These are phyloP conservation scores for Prototheca wickerhamii DNA, from an alignment of 163 green algal genomes.

Conservation along the genomic window DNA sequence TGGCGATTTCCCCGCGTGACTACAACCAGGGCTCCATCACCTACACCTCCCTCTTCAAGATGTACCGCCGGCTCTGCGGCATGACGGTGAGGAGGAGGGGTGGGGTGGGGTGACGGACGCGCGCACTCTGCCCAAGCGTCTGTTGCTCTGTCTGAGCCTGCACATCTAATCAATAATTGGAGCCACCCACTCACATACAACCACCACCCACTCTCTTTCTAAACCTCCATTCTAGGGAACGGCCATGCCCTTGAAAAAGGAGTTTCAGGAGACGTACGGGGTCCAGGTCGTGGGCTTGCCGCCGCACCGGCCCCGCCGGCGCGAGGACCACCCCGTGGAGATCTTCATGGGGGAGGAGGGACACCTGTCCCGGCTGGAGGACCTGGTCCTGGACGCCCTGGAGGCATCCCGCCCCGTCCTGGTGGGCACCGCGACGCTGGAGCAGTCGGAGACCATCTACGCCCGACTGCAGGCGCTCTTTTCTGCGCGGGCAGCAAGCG, in stretches of 20 bases:
- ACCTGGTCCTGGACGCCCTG: conserved; percentile 78
- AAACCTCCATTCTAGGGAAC: conserved; percentile 51
- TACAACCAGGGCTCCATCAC: conserved; percentile 93
- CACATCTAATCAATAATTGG: no score
- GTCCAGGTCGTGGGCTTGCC: conserved; percentile 83
- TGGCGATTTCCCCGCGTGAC: conserved; percentile 88
- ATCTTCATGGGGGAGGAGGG: conserved; percentile 68
- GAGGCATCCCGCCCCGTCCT: conserved; percentile 68
- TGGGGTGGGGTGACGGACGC: background rate
- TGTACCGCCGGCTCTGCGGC: conserved; percentile 77
- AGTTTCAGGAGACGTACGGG: conserved; percentile 94
- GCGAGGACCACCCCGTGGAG: conserved; percentile 85
- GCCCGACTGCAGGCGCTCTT: background rate
- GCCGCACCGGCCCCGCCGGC: conserved; percentile 62
- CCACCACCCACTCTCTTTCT: no score
- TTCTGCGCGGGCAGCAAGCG: conserved; percentile 9
- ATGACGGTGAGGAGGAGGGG: conserved; percentile 58
- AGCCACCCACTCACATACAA: no score
- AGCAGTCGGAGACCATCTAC: conserved; percentile 77
- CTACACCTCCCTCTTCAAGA: conserved; percentile 73
- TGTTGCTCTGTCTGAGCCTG: no score
- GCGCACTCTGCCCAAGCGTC: background rate
- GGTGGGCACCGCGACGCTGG: conserved; percentile 91
- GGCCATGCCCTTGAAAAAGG: conserved; percentile 76
- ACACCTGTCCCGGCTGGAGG: conserved; percentile 76